Base-by-base conservation (phyloP, 805 yeast species). In the Wickerhamiella siamensis region DNA sequence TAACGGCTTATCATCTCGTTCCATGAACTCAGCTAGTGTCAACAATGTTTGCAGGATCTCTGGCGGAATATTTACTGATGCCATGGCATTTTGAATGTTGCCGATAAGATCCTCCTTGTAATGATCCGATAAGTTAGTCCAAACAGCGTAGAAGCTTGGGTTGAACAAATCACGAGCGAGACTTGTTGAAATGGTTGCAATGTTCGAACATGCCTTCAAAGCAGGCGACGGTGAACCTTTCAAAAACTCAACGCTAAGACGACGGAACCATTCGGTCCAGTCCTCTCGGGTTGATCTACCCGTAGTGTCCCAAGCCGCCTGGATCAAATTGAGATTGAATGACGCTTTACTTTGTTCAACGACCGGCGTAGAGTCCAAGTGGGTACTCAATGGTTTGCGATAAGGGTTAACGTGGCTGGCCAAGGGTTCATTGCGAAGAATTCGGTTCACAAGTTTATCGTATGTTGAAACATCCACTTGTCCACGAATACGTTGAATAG, bases 261-360 rank as follows among this genome's bases (percentile, higher is more conserved):
- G 69, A 45, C 94, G 73, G 49, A 86, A 76, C 99, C 99, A 91
- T 55, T 91, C 97, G 52, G 82, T 88, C 98, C 98, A 91, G 51
- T 91, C 98, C 52, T 87, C 97, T 51, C 78, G 77, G 0, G 96
- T 83, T 40, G 93, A 72, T 49, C 88, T 74, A 50, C 83, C 88
- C 19, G 82, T 74, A 21, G 94, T 80, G 51, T 86, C 95, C 97
- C 98, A 91, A 1, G 87, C 83, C 35, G 75, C 73, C 52, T 83
- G 79, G 51, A 91, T 65, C 6, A 66, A 66, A 41, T 67, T 68
- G 49, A 74, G 79, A 48, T 75, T 75, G 3, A 75, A 73, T 0
- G 94, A 87, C 9, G 88, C 64, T 51, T 83, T 83, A 52, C 79
- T 76, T 1, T 80, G 75, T 47, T 78, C 73, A 45, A 79, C 88